Base-by-base conservation (phyloP, 331 rosid genomes). In the Malus hybrid region DNA sequence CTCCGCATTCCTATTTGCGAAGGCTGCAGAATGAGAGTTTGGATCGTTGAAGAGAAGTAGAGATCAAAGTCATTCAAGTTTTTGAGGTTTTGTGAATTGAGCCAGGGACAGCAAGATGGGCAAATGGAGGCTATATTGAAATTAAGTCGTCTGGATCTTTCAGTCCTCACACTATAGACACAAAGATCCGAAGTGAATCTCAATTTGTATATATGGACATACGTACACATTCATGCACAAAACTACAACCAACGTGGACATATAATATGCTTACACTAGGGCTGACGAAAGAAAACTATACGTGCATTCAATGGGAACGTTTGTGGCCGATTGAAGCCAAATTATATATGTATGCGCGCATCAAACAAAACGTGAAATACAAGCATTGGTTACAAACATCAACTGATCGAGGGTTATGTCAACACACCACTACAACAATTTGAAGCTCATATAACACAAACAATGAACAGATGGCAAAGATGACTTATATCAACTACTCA, bases 1-100 rank as follows among this genome's bases (percentile, higher is more conserved):
- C 12, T 39, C 46, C 12, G 4, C 0, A 39, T 39, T 0, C 1
- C 12, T 39, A 0, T 39, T 0, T 39, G 46, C 0, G 4, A 39
- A 39, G 46, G 12, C 12, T 10, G 1, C 46, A 39, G 4, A 39
- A 39, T 9, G 46, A 39, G 46, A 39, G 12, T 2, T 3, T 0
- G 1, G 1, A 39, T 39, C 12, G 46, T 39, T 39, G 4, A 39
- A 39, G 46, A 39, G 46, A 39, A 1, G 12, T 39, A 39, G 46
- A 39, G 46, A 39, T 39, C 12, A 3, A 0, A 9, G 46, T 0
- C 0, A 0, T 39, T 39, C 12, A 9, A 9, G 4, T 39, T 39
- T 39, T 39, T 39, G 46, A 39, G 12, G 12, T 39, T 39, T 39
- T 39, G 1, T 9, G 44, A 39, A 9, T 39, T 39, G 1, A 39